Base-by-base conservation (phyloP, 140 eudicot genomes). In the Cichorium intybus region DNA sequence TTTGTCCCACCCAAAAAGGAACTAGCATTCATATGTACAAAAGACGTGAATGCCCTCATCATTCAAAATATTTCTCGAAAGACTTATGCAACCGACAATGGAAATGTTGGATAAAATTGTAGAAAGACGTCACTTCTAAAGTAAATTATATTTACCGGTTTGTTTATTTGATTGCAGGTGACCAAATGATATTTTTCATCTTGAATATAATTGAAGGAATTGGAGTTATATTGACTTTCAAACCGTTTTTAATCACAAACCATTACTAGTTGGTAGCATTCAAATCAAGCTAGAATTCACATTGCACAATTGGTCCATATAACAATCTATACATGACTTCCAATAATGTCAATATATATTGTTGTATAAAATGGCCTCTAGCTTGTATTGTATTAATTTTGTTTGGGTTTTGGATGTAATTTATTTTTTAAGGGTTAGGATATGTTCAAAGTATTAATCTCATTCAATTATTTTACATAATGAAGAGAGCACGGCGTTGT, bases 131-230 rank as follows among this genome's bases (percentile, higher is more conserved):
- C n/a, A n/a, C 11, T 34, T 1, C n/a, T 37, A 24, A 10, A 16
- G 12, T 23, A 16, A 11, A 41, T 6, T 34, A 37, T 3, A 21
- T 58, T 57, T 50, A 39, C 2, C 2, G 16, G 5, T 10, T 59
- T 37, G 43, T 10, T 37, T 51, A 14, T 29, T 45, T 11, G 8
- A 15, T 43, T 73, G 78, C 69, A 82, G 84, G 88, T 6, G 73
- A 58, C 37, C 71, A 66, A 39, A 78, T 82, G 81, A 64, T 82
- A 45, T 82, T 82, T 79, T 79, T 82, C 75, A 49, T 82, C 55
- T 60, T 82, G 56, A 82, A 78, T 64, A 14, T 78, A 27, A 62
- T 82, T 0, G 84, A 78, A 62, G 74, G 60, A 33, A 62, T 71
- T 37, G 88, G 77, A 51, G 52, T 82, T 18, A 58, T 64, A 20